Evolutionary conservation across 257 asterid genomes (phyloP), one percentile per base, ranked within the genome.

Genomic region (Penstemon eatonii): DNA sequence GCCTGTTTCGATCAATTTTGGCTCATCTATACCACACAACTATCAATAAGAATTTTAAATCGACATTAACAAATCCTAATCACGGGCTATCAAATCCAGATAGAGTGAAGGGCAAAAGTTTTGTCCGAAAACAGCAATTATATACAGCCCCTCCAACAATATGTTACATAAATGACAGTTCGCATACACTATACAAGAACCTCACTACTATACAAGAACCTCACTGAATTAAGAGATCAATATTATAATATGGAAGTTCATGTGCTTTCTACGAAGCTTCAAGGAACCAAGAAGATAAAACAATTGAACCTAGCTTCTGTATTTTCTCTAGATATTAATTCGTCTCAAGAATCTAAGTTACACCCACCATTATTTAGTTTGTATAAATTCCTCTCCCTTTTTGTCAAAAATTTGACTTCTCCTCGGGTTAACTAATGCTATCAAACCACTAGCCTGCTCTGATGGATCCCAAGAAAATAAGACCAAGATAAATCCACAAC

Each of bases 281-380:
- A 67, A 60, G n/a, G 42, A 63, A 25, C 60, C 19, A 19, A 55
- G 12, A 71, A 36, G 68, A 60, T 60, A 67, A 54, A 67, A 66
- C 46, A 60, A 68, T 25, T 51, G 50, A 63, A 65, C 56, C 66
- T 59, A 52, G 56, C 67, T 60, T 53, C 60, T 74, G 42, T 45
- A 60, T 62, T 45, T 25, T 63, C 66, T 45, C 60, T 5, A 25
- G 33, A 25, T 46, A 51, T 5, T 60, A 57, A 54, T 65, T 62
- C 44, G 56, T 56, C 69, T 67, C 74, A 44, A 71, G 70, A 69
- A 63, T 57, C 69, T 74, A 56, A 9, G n/a, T n/a, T n/a, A n/a
- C n/a, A n/a, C n/a, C 69, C 39, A 60, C 57, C 73, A 71, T 78
- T 82, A 74, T 84, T 84, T 70, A 78, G 71, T 73, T 78, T 77